Percentiles rank a stretch among this genome's conserved stretches.
Evolutionary conservation across 805 yeast genomes (phyloP).

Genomic region (Pichia thaimueangensis): DNA sequence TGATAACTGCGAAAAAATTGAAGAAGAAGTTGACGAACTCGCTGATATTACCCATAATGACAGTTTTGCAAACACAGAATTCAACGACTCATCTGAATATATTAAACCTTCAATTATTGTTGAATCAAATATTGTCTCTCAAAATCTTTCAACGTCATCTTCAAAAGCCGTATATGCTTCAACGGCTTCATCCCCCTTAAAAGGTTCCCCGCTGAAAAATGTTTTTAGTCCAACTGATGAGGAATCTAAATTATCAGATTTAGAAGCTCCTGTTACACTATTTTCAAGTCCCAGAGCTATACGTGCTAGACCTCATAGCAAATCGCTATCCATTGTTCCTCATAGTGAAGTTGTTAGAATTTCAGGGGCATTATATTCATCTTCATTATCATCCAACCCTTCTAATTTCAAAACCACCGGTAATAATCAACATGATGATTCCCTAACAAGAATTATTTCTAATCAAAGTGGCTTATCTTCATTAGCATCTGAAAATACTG

Average conservation of each 20-base stretch:
- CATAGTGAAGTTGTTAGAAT: constrained; percentile 35
- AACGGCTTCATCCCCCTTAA: background rate
- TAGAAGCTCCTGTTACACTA: constrained; percentile 1
- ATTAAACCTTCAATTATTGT: background rate
- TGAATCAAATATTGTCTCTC: background rate
- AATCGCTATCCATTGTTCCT: constrained; percentile 42
- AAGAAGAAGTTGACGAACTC: constrained; percentile 1
- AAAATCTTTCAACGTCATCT: too few relatives aligned
- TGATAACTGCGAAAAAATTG: constrained; percentile 3
- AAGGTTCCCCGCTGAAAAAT: constrained; percentile 9
- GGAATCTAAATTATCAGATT: background rate
- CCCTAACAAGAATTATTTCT: constrained; percentile 6
- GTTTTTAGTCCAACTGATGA: background rate
- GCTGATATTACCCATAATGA: background rate
- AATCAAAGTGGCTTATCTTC: constrained; percentile 7
- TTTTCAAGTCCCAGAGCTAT: constrained; percentile 4
- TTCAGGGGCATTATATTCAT: too few relatives aligned
- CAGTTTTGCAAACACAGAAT: background rate
- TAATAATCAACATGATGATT: constrained; percentile 21
- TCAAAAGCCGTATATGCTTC: too few relatives aligned
- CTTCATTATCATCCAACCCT: constrained; percentile 7
- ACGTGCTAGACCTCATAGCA: constrained; percentile 30
- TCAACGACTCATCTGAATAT: background rate
- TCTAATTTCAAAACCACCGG: constrained; percentile 6
- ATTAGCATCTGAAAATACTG: background rate